Conservation (phyloP, 1,284 basidiomycete species). For the Ceraceosorus guamensis region DNA sequence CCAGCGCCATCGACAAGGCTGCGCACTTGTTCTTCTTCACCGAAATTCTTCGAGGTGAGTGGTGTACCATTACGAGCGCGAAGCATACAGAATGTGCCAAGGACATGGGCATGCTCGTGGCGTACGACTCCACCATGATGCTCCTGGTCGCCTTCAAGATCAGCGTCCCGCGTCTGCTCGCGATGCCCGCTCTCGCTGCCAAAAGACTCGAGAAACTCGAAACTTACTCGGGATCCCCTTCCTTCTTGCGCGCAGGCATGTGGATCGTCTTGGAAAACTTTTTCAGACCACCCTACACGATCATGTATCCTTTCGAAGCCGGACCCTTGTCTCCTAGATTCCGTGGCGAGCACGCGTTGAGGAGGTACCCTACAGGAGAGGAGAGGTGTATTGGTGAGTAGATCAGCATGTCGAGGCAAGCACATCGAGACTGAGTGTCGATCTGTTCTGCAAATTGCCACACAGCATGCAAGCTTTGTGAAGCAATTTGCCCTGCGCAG, state of each 20-base stretch:
- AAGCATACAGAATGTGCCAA: too few species aligned
- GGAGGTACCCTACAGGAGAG: slow-evolving; percentile 95
- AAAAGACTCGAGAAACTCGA: neutral
- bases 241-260: slow-evolving; percentile 62
- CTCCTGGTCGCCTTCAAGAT: too few species aligned
- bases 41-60: slow-evolving; percentile 84
- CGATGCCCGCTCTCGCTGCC: neutral
- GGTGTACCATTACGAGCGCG: neutral
- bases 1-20: slow-evolving; percentile 69
- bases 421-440: neutral
- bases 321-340: slow-evolving; percentile 95
- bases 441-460: slow-evolving; percentile 41
- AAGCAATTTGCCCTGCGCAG: slow-evolving; percentile 98
- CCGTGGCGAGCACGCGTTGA: slow-evolving; percentile 96
- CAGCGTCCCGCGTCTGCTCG: too few species aligned
- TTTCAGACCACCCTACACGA: slow-evolving; percentile 95
- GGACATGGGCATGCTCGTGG: too few species aligned
- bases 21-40: slow-evolving; percentile 97
- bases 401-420: neutral
- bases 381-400: slow-evolving; percentile 90
- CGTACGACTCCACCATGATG: too few species aligned
- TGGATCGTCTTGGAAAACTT: slow-evolving; percentile 99
- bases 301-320: slow-evolving; percentile 74
- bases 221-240: neutral
- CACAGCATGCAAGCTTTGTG: slow-evolving; percentile 89